Conservation (phyloP, 495 filamentous ascomycete genomes). For the Annulohypoxylon bovei region DNA sequence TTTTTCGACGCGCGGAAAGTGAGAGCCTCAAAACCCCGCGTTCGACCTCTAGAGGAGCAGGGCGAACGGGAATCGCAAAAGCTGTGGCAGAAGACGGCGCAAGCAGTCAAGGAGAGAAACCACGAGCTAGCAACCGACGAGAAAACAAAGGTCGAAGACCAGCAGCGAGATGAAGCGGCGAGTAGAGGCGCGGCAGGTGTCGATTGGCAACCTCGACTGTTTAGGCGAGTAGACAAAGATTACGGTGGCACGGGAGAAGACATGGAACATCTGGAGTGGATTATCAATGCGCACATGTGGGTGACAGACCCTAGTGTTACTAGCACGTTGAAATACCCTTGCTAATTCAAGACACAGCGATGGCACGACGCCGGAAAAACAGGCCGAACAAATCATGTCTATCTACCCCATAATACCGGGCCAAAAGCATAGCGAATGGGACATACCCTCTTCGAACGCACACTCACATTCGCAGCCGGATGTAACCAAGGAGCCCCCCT, state of each 20-base stretch:
- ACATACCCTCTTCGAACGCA: slow-evolving; percentile 51
- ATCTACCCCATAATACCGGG: slow-evolving; percentile 87
- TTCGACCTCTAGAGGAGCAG: slow-evolving; percentile 84
- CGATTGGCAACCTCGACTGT: slow-evolving; percentile 90
- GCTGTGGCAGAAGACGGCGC: slow-evolving; percentile 82
- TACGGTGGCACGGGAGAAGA: slow-evolving; percentile 80
- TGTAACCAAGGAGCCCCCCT: not conserved
- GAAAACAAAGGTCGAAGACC: slow-evolving; percentile 93
- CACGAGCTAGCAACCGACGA: slow-evolving; percentile 93
- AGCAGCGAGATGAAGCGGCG: slow-evolving; percentile 88
- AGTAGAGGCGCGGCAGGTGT: slow-evolving; percentile 80
- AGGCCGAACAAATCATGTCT: slow-evolving; percentile 83
- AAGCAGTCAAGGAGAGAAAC: slow-evolving; percentile 82
- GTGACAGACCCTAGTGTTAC: slow-evolving; percentile 34
- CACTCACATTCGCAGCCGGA: slow-evolving; percentile 17
- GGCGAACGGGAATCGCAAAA: slow-evolving; percentile 89
- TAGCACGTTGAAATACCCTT: not conserved
- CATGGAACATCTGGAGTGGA: slow-evolving; percentile 90
- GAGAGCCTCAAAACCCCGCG: slow-evolving; percentile 77
- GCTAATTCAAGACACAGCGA: slow-evolving; percentile 59
- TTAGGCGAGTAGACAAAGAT: slow-evolving; percentile 77
- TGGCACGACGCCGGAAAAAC: slow-evolving; percentile 72
- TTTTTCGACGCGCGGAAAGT: slow-evolving; percentile 87
- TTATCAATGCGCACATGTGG: slow-evolving; percentile 89
- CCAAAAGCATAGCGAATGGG: slow-evolving; percentile 61